phyloP scores from a whole-genome alignment of 148 eudicot genomes.

The Vaccinium myrtillus region DNA sequence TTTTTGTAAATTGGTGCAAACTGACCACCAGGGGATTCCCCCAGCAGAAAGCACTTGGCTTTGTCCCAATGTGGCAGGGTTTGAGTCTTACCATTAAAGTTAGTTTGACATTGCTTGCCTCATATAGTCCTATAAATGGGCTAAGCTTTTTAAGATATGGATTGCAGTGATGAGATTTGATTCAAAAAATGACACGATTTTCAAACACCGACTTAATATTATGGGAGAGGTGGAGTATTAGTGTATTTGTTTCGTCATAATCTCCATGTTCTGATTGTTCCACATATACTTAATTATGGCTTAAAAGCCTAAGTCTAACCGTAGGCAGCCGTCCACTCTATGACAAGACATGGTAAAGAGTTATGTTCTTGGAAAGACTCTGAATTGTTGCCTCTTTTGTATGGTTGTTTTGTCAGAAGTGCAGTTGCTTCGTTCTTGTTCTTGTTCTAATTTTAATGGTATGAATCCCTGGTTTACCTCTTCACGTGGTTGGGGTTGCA shows the following conservation, averaged over 20 bases:
- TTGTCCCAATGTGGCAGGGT: too few species aligned
- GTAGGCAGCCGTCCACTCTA: not conserved
- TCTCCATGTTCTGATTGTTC: not conserved
- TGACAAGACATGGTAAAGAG: not conserved
- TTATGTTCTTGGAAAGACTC: not conserved
- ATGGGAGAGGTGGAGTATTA: not conserved
- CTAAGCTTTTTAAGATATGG: not conserved
- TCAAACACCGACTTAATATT: not conserved
- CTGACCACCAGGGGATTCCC: too few species aligned
- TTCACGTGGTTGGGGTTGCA: not conserved
- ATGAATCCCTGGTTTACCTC: not conserved
- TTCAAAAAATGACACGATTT: not conserved
- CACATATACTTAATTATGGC: not conserved
- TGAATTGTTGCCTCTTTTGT: not conserved
- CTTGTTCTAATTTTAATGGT: not conserved
- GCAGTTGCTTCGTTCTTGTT: not conserved
- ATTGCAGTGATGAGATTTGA: not conserved
- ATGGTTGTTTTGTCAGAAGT: not conserved
- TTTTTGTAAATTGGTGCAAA: too few species aligned
- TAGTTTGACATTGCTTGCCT: not conserved
- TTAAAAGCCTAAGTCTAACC: not conserved
- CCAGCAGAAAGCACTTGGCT: too few species aligned
- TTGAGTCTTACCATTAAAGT: not conserved
- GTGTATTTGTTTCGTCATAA: not conserved
- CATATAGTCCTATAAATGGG: not conserved